phyloP scores from a whole-genome alignment of 371 early-diverging fungal species.

The Mucor irregularis region DNA sequence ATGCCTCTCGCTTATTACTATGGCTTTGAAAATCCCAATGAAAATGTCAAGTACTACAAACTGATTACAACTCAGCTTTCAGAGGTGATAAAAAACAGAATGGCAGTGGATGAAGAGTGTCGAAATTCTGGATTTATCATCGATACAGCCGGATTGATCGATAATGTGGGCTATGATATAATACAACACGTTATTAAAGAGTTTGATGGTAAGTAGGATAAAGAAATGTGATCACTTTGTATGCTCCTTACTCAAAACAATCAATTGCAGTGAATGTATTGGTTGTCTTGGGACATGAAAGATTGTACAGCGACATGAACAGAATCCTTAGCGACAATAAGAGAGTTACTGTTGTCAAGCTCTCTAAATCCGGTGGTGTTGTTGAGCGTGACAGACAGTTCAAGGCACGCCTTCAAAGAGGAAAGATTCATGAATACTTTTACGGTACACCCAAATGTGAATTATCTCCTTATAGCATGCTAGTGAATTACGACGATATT shows the following conservation, averaged over 20 bases:
- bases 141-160: constrained; percentile 67
- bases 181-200: constrained; percentile 66
- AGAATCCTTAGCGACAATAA: constrained; percentile 47
- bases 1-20: constrained; percentile 90
- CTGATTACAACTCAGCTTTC: constrained; percentile 66
- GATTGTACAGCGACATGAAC: constrained; percentile 84
- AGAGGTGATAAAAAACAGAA: constrained; percentile 59
- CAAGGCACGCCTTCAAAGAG: constrained; percentile 68
- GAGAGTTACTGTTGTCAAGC: constrained; percentile 74
- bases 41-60: constrained; percentile 80
- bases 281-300: constrained; percentile 91
- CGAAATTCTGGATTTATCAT: constrained; percentile 67
- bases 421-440: constrained; percentile 90
- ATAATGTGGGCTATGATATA: constrained; percentile 64
- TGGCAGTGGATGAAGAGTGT: constrained; percentile 67
- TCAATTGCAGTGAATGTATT: constrained; percentile 66
- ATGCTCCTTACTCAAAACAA: neutral
- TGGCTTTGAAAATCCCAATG: constrained; percentile 78
- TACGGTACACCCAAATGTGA: constrained; percentile 83
- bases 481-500: constrained; percentile 77
- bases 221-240: too few relatives aligned
- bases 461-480: constrained; percentile 81
- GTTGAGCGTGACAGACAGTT: constrained; percentile 81
- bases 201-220: constrained; percentile 58
- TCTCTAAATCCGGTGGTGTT: constrained; percentile 93